Evolutionary conservation across 2,329 filamentous ascomycete species (phyloP).

Genomic region (Fusarium torreyae): DNA sequence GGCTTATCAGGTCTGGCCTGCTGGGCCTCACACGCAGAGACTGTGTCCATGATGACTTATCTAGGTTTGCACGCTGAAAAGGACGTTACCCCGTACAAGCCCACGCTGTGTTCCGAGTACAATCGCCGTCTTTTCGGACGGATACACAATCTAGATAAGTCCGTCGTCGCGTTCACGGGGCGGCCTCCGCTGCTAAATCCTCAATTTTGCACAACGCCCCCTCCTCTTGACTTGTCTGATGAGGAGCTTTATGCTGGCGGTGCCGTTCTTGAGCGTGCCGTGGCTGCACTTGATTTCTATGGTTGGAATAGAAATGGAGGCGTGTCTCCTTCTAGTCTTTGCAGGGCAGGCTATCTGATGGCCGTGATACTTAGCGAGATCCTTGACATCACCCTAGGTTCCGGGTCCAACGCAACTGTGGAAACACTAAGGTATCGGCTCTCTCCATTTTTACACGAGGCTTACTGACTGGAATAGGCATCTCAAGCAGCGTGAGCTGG

Average conservation of each 20-base stretch:
- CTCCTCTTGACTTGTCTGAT: slow-evolving; percentile 6
- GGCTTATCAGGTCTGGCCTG: background rate
- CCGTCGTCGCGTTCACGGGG: slow-evolving; percentile 13
- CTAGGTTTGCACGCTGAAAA: slow-evolving; percentile 6
- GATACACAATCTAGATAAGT: slow-evolving; percentile 8
- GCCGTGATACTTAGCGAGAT: slow-evolving; percentile 2
- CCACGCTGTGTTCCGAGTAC: background rate
- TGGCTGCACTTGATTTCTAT: background rate
- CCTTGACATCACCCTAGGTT: background rate
- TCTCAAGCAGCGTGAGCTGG: background rate
- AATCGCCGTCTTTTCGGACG: slow-evolving; percentile 3
- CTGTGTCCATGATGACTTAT: slow-evolving; percentile 17
- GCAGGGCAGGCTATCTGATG: background rate
- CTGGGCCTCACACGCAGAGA: slow-evolving; percentile 5
- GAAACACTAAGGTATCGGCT: background rate
- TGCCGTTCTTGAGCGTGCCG: background rate
- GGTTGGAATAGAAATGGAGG: background rate
- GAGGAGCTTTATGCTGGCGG: slow-evolving; percentile 14
- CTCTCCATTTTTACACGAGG: rapidly evolving
- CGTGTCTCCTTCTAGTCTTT: slow-evolving; percentile 5
- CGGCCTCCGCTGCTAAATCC: background rate
- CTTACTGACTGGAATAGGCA: rapidly evolving
- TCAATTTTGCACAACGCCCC: background rate
- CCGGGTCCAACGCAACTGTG: background rate
- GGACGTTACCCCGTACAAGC: background rate